phyloP scores from a whole-genome alignment of 371 early-diverging fungal genomes.

The Mortierella sp. region DNA sequence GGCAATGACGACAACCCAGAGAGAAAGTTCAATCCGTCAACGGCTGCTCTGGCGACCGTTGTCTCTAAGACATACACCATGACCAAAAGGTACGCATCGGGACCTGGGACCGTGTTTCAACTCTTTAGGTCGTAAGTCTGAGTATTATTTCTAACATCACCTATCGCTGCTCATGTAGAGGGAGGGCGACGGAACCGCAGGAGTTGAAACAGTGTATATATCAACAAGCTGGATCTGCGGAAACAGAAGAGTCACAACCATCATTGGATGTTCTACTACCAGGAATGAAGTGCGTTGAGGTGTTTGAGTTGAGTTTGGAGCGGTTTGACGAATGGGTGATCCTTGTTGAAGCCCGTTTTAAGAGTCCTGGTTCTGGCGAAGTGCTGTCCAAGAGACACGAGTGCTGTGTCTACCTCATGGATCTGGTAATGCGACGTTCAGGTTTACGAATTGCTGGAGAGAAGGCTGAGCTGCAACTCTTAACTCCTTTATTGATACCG shows the following conservation, averaged over 20 bases:
- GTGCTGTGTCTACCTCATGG: slow-evolving; percentile 49
- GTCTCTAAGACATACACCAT: slow-evolving; percentile 17
- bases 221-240: not conserved
- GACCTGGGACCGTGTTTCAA: not conserved
- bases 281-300: slow-evolving; percentile 34
- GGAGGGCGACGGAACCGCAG: slow-evolving; percentile 15
- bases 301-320: slow-evolving; percentile 32
- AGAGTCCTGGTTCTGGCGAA: slow-evolving; percentile 39
- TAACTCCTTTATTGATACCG: not conserved
- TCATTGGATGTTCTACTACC: slow-evolving; percentile 25
- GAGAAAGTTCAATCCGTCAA: slow-evolving; percentile 12
- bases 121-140: too few relatives aligned
- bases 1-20: slow-evolving; percentile 27
- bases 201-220: slow-evolving; percentile 20
- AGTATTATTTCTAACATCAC: too few relatives aligned
- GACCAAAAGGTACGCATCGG: slow-evolving; percentile 11
- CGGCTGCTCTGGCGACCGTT: not conserved
- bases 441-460: not conserved
- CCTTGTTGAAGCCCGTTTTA: slow-evolving; percentile 22
- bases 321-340: slow-evolving; percentile 45
- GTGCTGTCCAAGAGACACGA: slow-evolving; percentile 43
- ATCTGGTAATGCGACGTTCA: slow-evolving; percentile 28
- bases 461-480: not conserved
- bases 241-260: not conserved
- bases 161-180: not conserved